These are phyloP conservation scores for Scedosporium apiospermum DNA, from an alignment of 2,329 filamentous ascomycete species.

Conservation along the genomic window DNA sequence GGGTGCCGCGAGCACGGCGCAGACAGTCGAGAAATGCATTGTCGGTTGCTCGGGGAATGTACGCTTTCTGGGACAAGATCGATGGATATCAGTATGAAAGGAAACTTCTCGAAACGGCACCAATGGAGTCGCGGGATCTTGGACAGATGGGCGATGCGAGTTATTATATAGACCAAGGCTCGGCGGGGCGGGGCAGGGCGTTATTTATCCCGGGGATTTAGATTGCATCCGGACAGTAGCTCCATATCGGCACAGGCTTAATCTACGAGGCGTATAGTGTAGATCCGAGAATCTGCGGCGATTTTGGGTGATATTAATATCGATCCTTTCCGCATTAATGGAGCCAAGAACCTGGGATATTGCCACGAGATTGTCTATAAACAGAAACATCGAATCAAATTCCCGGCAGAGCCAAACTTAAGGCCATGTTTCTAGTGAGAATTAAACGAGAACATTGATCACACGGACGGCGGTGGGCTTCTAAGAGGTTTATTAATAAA, in stretches of 20 bases:
- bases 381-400: conserved; percentile 4
- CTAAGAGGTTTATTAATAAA: too few relatives aligned
- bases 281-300: conserved; percentile 2
- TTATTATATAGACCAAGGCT: not conserved
- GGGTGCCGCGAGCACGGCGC: not conserved
- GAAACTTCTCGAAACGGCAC: not conserved
- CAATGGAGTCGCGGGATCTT: too few relatives aligned
- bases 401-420: conserved; percentile 1
- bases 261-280: conserved; percentile 5
- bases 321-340: not conserved
- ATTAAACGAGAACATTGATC: not conserved
- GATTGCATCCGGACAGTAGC: not conserved
- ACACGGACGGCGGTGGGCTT: not conserved
- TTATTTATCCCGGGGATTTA: not conserved
- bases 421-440: too few relatives aligned
- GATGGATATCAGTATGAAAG: not conserved
- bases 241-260: not conserved
- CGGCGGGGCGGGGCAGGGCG: not conserved
- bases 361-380: conserved; percentile 5
- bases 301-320: not conserved
- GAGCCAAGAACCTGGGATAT: not conserved
- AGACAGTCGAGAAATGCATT: not conserved
- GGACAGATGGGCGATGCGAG: not conserved
- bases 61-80: too few relatives aligned
- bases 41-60: not conserved